These are phyloP conservation scores for Rubroboletus satanas DNA, from an alignment of 768 basidiomycete species.

Conservation along the genomic window DNA sequence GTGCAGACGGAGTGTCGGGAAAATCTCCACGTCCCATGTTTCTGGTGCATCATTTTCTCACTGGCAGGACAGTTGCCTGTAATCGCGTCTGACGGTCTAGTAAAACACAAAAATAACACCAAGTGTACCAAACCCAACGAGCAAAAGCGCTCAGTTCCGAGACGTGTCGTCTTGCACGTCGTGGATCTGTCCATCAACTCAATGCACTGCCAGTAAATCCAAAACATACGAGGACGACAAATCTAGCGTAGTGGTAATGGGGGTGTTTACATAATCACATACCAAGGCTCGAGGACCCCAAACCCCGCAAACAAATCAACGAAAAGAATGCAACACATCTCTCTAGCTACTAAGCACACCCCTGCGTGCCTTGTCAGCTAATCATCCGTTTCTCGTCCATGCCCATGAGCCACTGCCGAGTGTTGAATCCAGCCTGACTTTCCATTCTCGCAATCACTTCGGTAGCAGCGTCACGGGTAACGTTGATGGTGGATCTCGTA, in stretches of 20 bases:
- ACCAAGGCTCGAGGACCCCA: background rate
- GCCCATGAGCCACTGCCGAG: constrained; percentile 5
- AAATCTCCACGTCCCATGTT: background rate
- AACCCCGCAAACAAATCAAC: constrained; percentile 21
- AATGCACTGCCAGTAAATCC: background rate
- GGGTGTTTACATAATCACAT: background rate
- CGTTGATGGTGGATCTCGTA: background rate
- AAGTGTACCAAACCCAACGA: background rate
- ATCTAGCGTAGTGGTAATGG: constrained; percentile 1
- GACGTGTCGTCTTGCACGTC: too few relatives aligned
- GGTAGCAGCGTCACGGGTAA: constrained; percentile 15
- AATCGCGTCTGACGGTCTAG: too few relatives aligned
- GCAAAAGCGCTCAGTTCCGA: too few relatives aligned
- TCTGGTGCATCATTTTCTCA: background rate
- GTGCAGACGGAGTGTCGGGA: background rate
- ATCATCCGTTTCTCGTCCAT: background rate
- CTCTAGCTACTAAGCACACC: constrained; percentile 6
- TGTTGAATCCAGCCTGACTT: constrained; percentile 9
- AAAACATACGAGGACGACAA: constrained; percentile 1
- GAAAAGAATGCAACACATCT: background rate
- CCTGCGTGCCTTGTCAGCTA: background rate
- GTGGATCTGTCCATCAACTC: background rate
- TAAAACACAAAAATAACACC: background rate
- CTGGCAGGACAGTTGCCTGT: background rate
- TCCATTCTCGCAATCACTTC: constrained; percentile 25